Evolutionary conservation across 352 stramenopile species (phyloP).

Genomic region (Phytopythium aichiense): DNA sequence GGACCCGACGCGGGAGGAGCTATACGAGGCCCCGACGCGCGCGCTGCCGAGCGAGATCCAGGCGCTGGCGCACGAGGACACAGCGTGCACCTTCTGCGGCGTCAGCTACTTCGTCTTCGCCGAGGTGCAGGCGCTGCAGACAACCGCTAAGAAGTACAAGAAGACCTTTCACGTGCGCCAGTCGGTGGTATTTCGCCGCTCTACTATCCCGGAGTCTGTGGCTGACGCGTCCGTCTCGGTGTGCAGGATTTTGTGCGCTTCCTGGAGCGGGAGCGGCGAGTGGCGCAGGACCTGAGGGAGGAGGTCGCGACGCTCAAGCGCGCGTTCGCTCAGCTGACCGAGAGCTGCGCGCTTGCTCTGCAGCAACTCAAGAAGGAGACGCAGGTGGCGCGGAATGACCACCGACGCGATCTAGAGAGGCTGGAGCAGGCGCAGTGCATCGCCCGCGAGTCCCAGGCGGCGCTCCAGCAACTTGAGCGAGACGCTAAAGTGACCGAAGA

Average conservation of each 20-base stretch:
- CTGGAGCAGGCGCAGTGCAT: constrained; percentile 7
- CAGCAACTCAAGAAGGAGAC: constrained; percentile 3
- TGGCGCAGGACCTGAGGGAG: constrained; percentile 29
- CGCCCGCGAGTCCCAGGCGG: constrained; percentile 11
- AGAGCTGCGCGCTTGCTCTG: constrained; percentile 4
- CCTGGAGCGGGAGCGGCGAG: constrained; percentile 50
- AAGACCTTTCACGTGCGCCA: constrained; percentile 50
- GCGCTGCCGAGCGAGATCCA: constrained; percentile 66
- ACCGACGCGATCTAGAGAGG: constrained; percentile 12
- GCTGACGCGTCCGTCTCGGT: neutral
- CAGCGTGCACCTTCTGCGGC: constrained; percentile 79
- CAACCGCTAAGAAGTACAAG: constrained; percentile 67
- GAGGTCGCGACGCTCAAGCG: constrained; percentile 37
- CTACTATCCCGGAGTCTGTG: neutral
- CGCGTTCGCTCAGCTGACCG: constrained; percentile 27
- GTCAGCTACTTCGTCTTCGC: constrained; percentile 87
- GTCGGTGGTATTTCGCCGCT: neutral
- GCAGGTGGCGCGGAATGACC: constrained; percentile 16
- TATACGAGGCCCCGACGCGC: constrained; percentile 56
- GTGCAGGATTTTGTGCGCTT: constrained; percentile 61
- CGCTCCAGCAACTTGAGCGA: constrained; percentile 21
- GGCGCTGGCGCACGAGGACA: constrained; percentile 60
- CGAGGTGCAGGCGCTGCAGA: constrained; percentile 75
- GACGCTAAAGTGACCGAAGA: constrained; percentile 17
- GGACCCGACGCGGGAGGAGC: constrained; percentile 67